Conservation (phyloP, 192 early-diverging fungal genomes). For the Backusella tarrabulga region DNA sequence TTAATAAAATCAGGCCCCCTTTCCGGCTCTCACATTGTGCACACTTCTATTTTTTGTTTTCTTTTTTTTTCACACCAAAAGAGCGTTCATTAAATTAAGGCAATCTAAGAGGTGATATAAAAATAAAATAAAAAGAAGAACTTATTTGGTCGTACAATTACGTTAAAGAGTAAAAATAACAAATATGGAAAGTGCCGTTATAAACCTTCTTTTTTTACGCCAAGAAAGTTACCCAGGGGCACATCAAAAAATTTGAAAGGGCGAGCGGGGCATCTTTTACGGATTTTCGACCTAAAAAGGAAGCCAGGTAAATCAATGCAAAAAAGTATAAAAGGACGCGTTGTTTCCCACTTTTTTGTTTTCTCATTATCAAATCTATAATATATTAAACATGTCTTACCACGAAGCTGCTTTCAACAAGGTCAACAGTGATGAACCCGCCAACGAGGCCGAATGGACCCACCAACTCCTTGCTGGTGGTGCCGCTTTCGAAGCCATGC, state of each 20-base stretch:
- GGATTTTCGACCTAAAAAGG: slow-evolving; percentile 1
- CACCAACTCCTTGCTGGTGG: slow-evolving; percentile 49
- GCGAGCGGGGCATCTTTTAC: neutral
- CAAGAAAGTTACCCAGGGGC: slow-evolving; percentile 6
- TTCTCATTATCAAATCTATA: neutral
- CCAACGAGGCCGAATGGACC: slow-evolving; percentile 30
- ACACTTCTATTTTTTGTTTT: neutral
- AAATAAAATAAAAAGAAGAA: neutral
- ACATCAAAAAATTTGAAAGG: neutral
- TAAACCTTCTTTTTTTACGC: neutral
- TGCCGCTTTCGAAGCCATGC: slow-evolving; percentile 54
- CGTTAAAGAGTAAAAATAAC: slow-evolving; percentile 1
- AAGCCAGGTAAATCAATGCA: neutral
- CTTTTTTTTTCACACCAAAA: slow-evolving; percentile 3
- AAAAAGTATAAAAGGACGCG: slow-evolving; percentile 6
- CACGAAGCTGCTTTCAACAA: slow-evolving; percentile 28
- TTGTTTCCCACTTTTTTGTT: neutral
- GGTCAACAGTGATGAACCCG: slow-evolving; percentile 12
- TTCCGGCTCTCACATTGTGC: neutral
- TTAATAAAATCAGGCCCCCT: neutral
- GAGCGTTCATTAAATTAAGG: neutral
- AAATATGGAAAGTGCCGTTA: slow-evolving; percentile 1
- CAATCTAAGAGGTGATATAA: neutral
- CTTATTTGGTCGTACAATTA: neutral
- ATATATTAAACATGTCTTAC: slow-evolving; percentile 8